Evolutionary conservation across 192 early-diverging fungal species (phyloP), one percentile per base, ranked within the genome.

Genomic region (Coemansia sp.): DNA sequence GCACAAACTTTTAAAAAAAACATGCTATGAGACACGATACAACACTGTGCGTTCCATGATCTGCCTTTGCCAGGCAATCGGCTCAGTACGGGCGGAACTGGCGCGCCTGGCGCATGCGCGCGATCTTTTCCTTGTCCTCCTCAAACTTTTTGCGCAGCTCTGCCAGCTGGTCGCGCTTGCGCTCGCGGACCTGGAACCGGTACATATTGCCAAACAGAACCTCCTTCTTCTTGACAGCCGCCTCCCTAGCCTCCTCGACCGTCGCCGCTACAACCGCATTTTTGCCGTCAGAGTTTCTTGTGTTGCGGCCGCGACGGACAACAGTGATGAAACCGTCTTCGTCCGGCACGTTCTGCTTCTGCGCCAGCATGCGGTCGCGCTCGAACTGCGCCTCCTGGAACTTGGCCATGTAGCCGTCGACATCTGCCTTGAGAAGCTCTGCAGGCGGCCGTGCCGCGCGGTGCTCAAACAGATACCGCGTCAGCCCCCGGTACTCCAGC

Each of bases 291-390:
- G 78, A 80, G 69, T 92, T 91, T 6, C 80, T 75, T 25, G 86
- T 90, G n/a, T 83, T 69, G 20, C 83, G 84, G 11, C 87, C 90
- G 10, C 85, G 82, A 32, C 91, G 84, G 7, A 88, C 87, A 38
- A 97, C 96, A 5, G 90, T 85, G 16, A 94, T 85, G 72, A 97
- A 97, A 14, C 96, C 96, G 74, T 97, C 96, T 25, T 91, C 94
- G 63, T 97, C 96, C 60, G 93, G 91, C 69, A 89, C 77, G 71
- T 94, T 94, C 56, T 85, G 88, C 49, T 85, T 71, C 54, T 85
- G 86, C 65, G 84, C 68, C 56, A 88, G 76, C 61, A 84, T 85
- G 66, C 85, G 83, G 67, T 89, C 85, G 52, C 86, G 84, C 60
- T 90, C 85, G 54, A 87, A 84, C 73, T 94, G 91, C 42, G 88